A percentile compares a stretch with the other conserved stretches of the same genome.
phyloP scores from a whole-genome alignment of 1,139 yeast genomes.

The Pichia cactophila region DNA sequence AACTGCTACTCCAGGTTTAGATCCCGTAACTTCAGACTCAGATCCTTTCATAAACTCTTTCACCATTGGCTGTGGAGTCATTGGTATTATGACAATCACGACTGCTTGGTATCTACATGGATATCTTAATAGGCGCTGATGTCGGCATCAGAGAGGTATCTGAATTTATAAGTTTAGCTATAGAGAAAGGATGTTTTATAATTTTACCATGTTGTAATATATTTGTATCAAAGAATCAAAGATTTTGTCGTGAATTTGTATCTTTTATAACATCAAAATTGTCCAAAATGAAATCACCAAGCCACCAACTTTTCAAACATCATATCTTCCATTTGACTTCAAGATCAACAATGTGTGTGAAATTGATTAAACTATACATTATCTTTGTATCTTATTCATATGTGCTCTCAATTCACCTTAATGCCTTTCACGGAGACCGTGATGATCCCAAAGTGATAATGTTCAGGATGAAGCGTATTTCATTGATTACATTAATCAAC shows the following conservation, averaged over 20 bases:
- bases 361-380: not conserved
- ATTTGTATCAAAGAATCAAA: no score
- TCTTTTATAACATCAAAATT: no score
- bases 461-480: conserved; percentile 29
- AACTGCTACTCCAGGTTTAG: conserved; percentile 72
- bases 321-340: no score
- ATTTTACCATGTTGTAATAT: no score
- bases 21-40: conserved; percentile 50
- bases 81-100: conserved; percentile 53
- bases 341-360: not conserved
- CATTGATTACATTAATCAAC: conserved; percentile 22
- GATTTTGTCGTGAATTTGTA: no score
- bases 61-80: conserved; percentile 60
- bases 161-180: not conserved
- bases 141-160: not conserved
- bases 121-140: conserved; percentile 18
- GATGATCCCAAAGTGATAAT: conserved; percentile 40
- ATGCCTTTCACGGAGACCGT: conserved; percentile 27
- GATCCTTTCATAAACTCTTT: conserved; percentile 41
- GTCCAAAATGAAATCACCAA: no score
- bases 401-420: conserved; percentile 33
- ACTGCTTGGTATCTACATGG: conserved; percentile 57
- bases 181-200: no score
- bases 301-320: no score
- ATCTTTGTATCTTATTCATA: conserved; percentile 35